A percentile compares a stretch with the other conserved stretches of the same genome.
Conservation (phyloP, 192 early-diverging fungal species). For the Gigaspora rosea region DNA sequence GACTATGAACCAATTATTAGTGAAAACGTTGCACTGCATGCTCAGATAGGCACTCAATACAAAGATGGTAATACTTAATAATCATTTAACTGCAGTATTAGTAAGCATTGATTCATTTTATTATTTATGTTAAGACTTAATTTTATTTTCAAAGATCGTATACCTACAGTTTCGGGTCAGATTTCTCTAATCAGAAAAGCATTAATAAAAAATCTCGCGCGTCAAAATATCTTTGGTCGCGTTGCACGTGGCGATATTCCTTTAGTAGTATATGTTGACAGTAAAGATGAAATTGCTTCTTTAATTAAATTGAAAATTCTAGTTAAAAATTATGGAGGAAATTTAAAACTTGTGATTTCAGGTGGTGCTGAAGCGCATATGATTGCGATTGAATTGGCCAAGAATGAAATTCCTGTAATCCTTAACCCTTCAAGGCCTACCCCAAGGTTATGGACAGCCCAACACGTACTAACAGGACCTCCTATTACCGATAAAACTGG, state of each 20-base stretch:
- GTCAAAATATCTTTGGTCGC: slow-evolving; percentile 38
- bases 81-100: too few species aligned
- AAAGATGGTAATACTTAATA: slow-evolving; percentile 5
- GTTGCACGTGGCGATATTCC: slow-evolving; percentile 56
- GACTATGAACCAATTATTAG: slow-evolving; percentile 43
- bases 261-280: slow-evolving; percentile 47
- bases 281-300: slow-evolving; percentile 67
- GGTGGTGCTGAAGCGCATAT: slow-evolving; percentile 72
- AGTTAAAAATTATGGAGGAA: slow-evolving; percentile 41
- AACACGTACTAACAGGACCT: slow-evolving; percentile 59
- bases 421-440: slow-evolving; percentile 65
- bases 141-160: slow-evolving; percentile 35
- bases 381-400: slow-evolving; percentile 60
- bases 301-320: slow-evolving; percentile 61
- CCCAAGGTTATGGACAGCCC: slow-evolving; percentile 60
- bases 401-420: slow-evolving; percentile 60
- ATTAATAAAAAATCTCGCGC: slow-evolving; percentile 40
- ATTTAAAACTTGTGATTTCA: slow-evolving; percentile 54
- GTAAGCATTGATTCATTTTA: too few species aligned
- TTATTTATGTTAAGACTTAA: too few species aligned
- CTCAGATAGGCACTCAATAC: slow-evolving; percentile 49
- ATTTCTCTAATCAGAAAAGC: slow-evolving; percentile 48
- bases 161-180: slow-evolving; percentile 57
- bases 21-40: slow-evolving; percentile 58
- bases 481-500: slow-evolving; percentile 54